Evolutionary conservation across 2,329 filamentous ascomycete species (phyloP).

Genomic region (Sporothrix sp.): DNA sequence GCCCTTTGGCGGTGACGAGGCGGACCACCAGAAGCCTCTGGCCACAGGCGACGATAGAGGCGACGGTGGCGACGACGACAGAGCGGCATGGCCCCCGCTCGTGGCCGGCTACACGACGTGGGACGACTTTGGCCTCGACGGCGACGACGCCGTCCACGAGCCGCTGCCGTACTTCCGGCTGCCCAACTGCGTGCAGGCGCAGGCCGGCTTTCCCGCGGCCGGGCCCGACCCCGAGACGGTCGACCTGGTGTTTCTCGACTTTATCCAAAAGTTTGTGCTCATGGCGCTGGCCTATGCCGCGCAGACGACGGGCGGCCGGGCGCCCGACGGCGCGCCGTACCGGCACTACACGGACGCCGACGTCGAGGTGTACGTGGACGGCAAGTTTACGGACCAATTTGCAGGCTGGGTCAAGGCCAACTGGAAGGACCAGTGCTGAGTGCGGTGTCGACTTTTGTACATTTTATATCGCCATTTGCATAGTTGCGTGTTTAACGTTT

Average conservation of each 20-base stretch:
- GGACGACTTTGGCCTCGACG: constrained; percentile 73
- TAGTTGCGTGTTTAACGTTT: background rate
- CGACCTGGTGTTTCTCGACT: constrained; percentile 86
- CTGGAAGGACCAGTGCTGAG: constrained; percentile 42
- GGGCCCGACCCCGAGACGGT: constrained; percentile 56
- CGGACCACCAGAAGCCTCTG: constrained; percentile 2
- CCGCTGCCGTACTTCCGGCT: constrained; percentile 64
- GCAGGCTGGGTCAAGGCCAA: constrained; percentile 49
- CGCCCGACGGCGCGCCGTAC: constrained; percentile 27
- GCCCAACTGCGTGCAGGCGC: constrained; percentile 73
- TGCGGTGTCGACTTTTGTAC: background rate
- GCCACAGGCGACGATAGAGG: constrained; percentile 20
- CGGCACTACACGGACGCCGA: constrained; percentile 35
- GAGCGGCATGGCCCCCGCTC: constrained; percentile 32
- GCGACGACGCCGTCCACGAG: constrained; percentile 81
- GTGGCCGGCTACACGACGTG: constrained; percentile 73
- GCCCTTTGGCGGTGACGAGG: background rate
- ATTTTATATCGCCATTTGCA: no score
- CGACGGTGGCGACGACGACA: constrained; percentile 22
- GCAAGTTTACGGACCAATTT: constrained; percentile 46
- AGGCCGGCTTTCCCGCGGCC: constrained; percentile 47
- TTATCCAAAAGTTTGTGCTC: constrained; percentile 74
- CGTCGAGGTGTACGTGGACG: constrained; percentile 42
- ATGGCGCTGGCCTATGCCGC: constrained; percentile 45
- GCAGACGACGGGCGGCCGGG: constrained; percentile 42